These are phyloP conservation scores for Bathelium albidoporum DNA, from an alignment of 495 filamentous ascomycete genomes.

Conservation along the genomic window DNA sequence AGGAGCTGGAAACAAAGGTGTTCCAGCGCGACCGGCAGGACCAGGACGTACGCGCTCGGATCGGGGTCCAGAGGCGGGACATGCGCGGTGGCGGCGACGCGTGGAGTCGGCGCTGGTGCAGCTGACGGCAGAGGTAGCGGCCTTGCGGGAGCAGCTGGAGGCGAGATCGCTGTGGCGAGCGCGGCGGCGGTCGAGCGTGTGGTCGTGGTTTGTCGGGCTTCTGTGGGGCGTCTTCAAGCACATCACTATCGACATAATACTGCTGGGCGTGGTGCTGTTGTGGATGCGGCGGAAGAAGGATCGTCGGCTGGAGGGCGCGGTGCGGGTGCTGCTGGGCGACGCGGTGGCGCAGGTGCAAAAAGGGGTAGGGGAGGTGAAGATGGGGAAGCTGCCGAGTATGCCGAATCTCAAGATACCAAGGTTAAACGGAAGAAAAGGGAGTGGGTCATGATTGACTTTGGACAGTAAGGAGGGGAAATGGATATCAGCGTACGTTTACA, in stretches of 20 bases:
- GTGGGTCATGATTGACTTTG: background rate
- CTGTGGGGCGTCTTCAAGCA: constrained; percentile 63
- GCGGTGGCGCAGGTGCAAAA: constrained; percentile 33
- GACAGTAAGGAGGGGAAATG: background rate
- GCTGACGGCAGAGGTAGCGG: constrained; percentile 86
- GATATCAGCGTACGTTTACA: background rate
- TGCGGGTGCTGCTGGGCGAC: constrained; percentile 51
- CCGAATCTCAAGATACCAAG: background rate
- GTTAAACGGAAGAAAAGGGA: background rate
- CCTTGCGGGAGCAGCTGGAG: constrained; percentile 86
- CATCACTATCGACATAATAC: constrained; percentile 55
- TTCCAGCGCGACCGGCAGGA: background rate
- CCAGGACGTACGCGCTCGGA: constrained; percentile 6
- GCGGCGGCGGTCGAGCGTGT: constrained; percentile 41
- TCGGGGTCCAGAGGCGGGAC: constrained; percentile 15
- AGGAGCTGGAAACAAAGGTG: constrained; percentile 10
- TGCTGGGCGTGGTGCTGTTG: constrained; percentile 60
- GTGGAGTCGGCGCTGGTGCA: constrained; percentile 82
- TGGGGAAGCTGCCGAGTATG: constrained; percentile 15
- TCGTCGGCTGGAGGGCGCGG: constrained; percentile 62
- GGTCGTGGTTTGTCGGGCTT: constrained; percentile 64
- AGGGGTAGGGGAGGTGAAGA: constrained; percentile 23
- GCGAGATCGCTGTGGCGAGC: constrained; percentile 42
- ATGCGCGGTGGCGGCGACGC: constrained; percentile 60
- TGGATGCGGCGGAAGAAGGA: constrained; percentile 76